Base-by-base conservation (phyloP, 139 green algal genomes). In the Coelastrella sp. region DNA sequence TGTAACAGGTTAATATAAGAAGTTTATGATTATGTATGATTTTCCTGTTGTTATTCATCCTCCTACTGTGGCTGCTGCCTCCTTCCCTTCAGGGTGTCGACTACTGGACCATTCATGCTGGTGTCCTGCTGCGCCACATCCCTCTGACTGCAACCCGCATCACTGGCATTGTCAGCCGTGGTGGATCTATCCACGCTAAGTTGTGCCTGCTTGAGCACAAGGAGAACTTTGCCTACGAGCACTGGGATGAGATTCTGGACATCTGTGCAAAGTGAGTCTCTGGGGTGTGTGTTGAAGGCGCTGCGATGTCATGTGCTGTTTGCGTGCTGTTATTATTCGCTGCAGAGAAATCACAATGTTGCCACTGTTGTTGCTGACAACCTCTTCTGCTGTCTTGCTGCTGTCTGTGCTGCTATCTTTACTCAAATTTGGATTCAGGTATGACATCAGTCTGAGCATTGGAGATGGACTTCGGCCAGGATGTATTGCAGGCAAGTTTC, bases 241-340 rank as follows among this genome's bases (percentile, higher is more conserved):
- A 99, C 92, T 99, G 98, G 98, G 98, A 99, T 85, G 98, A 99
- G 10, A 99, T 99, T 89, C 95, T 99, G 85, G 98, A 99, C 91
- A 99, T 99, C 82, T 99, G 98, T 91, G 91, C 90, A 12, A 57
- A 76, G 68, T 76, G 19, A 76, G 68, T 24, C 8, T 8, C 5
- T 25, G 7, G 68, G 8, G 4, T 27, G 1, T 49, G 35, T 49
- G 35, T 49, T 49, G 35, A 49, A 49, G 35, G 35, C 22, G 92
- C 15, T 96, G 96, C 91, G 94, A 96, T 90, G 94, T 96, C 72
- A 87, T 93, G 15, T 65, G n/a, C n/a, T n/a, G n/a, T n/a, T n/a
- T n/a, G n/a, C n/a, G n/a, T n/a, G n/a, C n/a, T n/a, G n/a, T n/a
- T n/a, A n/a, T n/a, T n/a, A n/a, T 96, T 11, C 96, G n/a, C 94